A percentile compares a stretch with the other conserved stretches of the same genome.
phyloP scores from a whole-genome alignment of 129 eudicot genomes.

The Scalesia atractyloides region DNA sequence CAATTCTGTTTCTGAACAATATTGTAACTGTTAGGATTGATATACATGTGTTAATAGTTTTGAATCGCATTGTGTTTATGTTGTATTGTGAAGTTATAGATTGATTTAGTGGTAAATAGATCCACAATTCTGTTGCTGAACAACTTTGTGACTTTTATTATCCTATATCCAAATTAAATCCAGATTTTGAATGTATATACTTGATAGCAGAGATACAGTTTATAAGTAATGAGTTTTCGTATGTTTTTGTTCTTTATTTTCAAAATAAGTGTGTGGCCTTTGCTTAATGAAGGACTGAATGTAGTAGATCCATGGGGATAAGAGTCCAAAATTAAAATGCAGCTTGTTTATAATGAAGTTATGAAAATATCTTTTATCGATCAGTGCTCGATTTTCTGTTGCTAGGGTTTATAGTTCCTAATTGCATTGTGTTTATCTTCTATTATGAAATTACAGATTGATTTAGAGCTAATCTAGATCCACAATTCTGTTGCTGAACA shows the following conservation, averaged over 20 bases:
- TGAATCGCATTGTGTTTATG: not conserved
- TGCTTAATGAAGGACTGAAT: not conserved
- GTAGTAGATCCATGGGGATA: not conserved
- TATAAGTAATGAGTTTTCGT: not conserved
- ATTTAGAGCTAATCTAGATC: constrained; percentile 14
- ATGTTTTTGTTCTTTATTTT: not conserved
- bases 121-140: not conserved
- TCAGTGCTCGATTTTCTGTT: too few species aligned
- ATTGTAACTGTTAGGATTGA: not conserved
- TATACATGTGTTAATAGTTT: not conserved
- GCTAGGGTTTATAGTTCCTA: not conserved
- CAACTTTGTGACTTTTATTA: not conserved
- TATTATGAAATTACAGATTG: constrained; percentile 6
- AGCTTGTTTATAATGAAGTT: not conserved
- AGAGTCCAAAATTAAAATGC: not conserved
- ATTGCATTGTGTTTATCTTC: constrained; percentile 4
- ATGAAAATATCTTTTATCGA: not conserved
- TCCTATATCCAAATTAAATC: not conserved
- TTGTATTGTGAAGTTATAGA: not conserved
- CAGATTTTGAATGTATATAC: not conserved
- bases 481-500: not conserved
- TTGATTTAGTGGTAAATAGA: constrained; percentile 17
- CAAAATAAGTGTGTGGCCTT: not conserved
- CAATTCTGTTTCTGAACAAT: too few species aligned
- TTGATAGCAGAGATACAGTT: not conserved